These are phyloP conservation scores for Pseudogymnoascus verrucosus DNA, from an alignment of 2,329 filamentous ascomycete genomes.

Conservation along the genomic window DNA sequence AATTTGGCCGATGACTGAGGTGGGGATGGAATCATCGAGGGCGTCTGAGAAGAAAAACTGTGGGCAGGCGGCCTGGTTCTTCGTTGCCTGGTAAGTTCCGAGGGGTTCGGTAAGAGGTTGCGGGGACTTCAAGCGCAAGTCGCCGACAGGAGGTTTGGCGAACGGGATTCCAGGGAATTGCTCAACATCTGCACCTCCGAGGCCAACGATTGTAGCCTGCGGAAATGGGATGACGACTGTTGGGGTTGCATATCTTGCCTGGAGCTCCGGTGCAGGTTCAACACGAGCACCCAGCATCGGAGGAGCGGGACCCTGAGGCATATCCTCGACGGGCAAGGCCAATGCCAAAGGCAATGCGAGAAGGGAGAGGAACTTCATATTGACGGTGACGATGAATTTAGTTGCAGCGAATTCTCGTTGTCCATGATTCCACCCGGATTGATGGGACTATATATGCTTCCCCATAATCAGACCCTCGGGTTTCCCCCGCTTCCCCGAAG, in stretches of 20 bases:
- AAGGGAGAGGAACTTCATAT: constrained; percentile 1
- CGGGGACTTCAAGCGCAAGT: constrained; percentile 62
- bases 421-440: not conserved
- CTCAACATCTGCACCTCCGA: constrained; percentile 40
- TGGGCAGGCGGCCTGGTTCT: constrained; percentile 55
- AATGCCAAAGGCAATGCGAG: constrained; percentile 1
- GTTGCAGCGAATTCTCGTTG: constrained; percentile 3
- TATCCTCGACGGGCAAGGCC: not conserved
- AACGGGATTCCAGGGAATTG: constrained; percentile 70
- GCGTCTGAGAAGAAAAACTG: constrained; percentile 57
- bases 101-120: constrained; percentile 47
- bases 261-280: not conserved
- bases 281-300: not conserved
- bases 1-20: constrained; percentile 38
- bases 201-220: constrained; percentile 20
- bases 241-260: constrained; percentile 12
- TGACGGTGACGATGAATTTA: not conserved
- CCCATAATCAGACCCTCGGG: not conserved
- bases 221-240: constrained; percentile 18
- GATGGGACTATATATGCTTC: not conserved
- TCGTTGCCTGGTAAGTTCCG: constrained; percentile 54
- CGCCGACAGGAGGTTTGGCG: constrained; percentile 59
- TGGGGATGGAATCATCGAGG: constrained; percentile 28
- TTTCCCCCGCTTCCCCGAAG: not conserved
- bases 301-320: not conserved